Evolutionary conservation across 371 early-diverging fungal genomes (phyloP), one percentile per base, ranked within the genome.

Genomic region (Amoeboradix gromovi): DNA sequence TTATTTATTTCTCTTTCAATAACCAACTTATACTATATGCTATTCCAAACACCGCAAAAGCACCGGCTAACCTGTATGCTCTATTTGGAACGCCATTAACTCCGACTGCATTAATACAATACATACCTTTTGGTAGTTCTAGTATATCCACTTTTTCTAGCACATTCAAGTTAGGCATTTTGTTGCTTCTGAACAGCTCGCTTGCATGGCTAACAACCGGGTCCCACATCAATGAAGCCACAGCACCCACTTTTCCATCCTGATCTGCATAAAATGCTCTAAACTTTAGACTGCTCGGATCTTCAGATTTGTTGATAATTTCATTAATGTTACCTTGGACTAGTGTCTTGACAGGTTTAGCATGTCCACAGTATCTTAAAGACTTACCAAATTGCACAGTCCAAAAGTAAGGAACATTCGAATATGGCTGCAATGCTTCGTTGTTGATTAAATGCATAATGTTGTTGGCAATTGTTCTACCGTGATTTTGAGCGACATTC

Each of bases 331-430:
- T 68, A 29, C 77, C 80, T 65, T 78, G 77, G 31, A 81, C 72
- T 69, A 80, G 73, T 28, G 80, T 76, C 30, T 78, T 77, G 70
- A 80, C 83, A 73, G 76, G 81, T 1, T 73, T 71, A 16, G 80
- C 80, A 68, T 77, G 77, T 29, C 83, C 83, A 68, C 77, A 72
- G 70, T 80, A 82, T 22, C 83, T 75, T 30, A 82, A 68, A 28
- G 75, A 76, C 67, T 80, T 79, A 66, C 80, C 80, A 68, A 72
- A 79, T 69, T 80, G 80, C 1, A 75, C 78, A 29, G 80, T 80
- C 78, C 83, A 82, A 70, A 82, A 82, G 73, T 77, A 82, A 1
- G 83, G 83, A 16, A 79, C 74, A 65, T 74, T 70, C 30, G 66
- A 70, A 70, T 78, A 80, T 30, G 74, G 71, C 66, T 70, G 71